These are phyloP conservation scores for Monosporascus sp. DNA, from an alignment of 2,329 filamentous ascomycete species.

Conservation along the genomic window DNA sequence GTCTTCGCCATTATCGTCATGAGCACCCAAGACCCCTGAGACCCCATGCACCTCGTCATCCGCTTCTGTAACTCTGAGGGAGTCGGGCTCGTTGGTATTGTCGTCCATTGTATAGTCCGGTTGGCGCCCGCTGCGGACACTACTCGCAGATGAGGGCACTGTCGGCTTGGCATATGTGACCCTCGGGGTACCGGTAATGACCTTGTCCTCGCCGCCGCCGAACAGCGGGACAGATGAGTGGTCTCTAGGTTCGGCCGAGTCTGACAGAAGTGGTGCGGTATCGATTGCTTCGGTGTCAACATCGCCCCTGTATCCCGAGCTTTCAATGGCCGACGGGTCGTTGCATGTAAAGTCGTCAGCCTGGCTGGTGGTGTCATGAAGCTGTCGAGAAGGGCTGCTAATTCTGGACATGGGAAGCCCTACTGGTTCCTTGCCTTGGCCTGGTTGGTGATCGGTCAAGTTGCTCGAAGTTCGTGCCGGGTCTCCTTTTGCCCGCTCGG, in stretches of 20 bases:
- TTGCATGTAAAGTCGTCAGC: conserved; percentile 7
- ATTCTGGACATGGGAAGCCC: conserved; percentile 17
- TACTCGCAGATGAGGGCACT: conserved; percentile 34
- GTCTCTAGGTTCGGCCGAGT: background rate
- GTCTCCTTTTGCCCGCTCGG: background rate
- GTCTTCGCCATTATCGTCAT: background rate
- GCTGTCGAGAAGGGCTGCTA: conserved; percentile 26
- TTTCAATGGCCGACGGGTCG: conserved; percentile 2
- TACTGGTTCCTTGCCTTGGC: conserved; percentile 12
- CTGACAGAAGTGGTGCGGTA: background rate
- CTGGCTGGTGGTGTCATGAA: conserved; percentile 21
- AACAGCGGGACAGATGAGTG: conserved; percentile 14
- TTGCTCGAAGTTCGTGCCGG: conserved; percentile 4
- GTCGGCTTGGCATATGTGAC: conserved; percentile 26
- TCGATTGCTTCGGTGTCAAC: conserved; percentile 1
- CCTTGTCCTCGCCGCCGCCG: conserved; percentile 11
- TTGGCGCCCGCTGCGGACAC: conserved; percentile 44
- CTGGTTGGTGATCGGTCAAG: conserved; percentile 13
- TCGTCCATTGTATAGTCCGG: conserved; percentile 38
- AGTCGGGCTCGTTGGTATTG: conserved; percentile 21
- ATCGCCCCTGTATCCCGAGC: conserved; percentile 3
- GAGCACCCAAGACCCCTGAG: conserved; percentile 4
- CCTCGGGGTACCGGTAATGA: conserved; percentile 21
- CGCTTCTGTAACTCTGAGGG: conserved; percentile 13
- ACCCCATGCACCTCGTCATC: conserved; percentile 5